Conservation (phyloP, 164 flowering plant genomes). For the Macadamia integrifolia region DNA sequence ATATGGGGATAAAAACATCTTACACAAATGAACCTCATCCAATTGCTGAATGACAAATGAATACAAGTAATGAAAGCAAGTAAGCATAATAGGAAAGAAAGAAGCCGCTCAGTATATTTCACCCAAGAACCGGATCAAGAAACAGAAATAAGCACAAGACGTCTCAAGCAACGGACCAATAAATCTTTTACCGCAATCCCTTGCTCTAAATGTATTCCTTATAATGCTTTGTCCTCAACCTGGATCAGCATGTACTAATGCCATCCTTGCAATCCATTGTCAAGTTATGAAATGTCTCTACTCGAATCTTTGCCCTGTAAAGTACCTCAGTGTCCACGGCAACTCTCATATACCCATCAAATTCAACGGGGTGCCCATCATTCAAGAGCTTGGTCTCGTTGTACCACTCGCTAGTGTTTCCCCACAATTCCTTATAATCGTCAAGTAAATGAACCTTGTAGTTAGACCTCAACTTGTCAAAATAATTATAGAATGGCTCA, state of each 20-base stretch:
- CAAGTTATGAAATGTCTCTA: conserved; percentile 85
- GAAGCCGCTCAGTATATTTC: not conserved
- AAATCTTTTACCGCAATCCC: not conserved
- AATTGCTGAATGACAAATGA: no score
- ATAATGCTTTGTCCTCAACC: not conserved
- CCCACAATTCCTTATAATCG: conserved; percentile 82
- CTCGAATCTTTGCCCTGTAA: conserved; percentile 71
- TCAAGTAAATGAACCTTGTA: conserved; percentile 84
- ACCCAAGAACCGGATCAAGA: not conserved
- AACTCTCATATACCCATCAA: conserved; percentile 96
- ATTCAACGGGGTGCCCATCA: conserved; percentile 65
- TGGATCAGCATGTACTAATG: conserved; percentile 69
- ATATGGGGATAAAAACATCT: no score
- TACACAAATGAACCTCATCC: no score
- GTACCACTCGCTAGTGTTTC: conserved; percentile 83
- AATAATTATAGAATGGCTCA: conserved; percentile 79
- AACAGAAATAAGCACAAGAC: not conserved
- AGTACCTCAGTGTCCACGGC: conserved; percentile 92
- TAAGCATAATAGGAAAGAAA: not conserved
- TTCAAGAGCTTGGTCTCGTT: conserved; percentile 71
- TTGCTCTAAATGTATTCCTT: not conserved
- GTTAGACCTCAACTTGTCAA: conserved; percentile 78
- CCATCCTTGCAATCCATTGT: conserved; percentile 97
- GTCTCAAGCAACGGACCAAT: conserved; percentile 8
- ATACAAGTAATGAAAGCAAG: not conserved